Conservation (phyloP, 2,329 filamentous ascomycete genomes). For the Magnaporthales sp. region DNA sequence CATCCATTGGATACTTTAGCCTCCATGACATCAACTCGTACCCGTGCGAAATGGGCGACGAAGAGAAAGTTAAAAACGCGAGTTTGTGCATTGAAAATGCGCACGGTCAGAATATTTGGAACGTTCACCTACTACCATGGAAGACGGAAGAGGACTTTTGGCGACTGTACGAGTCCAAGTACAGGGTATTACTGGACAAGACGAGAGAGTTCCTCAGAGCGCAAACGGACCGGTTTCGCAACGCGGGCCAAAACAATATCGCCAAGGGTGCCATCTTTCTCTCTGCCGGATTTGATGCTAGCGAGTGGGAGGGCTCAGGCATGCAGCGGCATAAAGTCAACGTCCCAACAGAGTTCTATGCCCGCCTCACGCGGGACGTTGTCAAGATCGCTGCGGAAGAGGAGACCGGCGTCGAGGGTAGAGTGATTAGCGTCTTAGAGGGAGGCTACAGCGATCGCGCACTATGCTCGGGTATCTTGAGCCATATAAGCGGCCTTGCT, state of each 20-base stretch:
- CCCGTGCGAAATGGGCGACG: slow-evolving; percentile 89
- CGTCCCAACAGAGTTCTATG: slow-evolving; percentile 95
- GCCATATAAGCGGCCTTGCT: slow-evolving; percentile 78
- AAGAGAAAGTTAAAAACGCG: slow-evolving; percentile 87
- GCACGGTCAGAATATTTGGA: slow-evolving; percentile 92
- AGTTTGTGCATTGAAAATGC: slow-evolving; percentile 92
- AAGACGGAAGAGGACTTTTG: slow-evolving; percentile 79
- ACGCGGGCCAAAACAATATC: slow-evolving; percentile 37
- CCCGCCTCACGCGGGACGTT: slow-evolving; percentile 78
- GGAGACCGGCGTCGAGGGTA: slow-evolving; percentile 66
- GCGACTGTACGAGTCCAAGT: slow-evolving; percentile 74
- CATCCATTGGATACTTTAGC: slow-evolving; percentile 90
- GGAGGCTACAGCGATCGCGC: slow-evolving; percentile 94
- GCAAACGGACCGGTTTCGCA: slow-evolving; percentile 59
- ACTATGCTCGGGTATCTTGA: slow-evolving; percentile 77
- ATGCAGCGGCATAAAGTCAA: slow-evolving; percentile 97
- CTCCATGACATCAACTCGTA: slow-evolving; percentile 98
- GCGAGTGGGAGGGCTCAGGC: slow-evolving; percentile 81
- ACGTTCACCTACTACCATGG: slow-evolving; percentile 88
- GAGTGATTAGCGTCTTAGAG: slow-evolving; percentile 88
- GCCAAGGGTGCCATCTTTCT: slow-evolving; percentile 87
- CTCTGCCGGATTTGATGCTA: slow-evolving; percentile 94
- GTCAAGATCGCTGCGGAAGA: slow-evolving; percentile 75
- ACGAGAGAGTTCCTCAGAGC: slow-evolving; percentile 65
- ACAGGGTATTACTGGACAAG: slow-evolving; percentile 70